phyloP scores from a whole-genome alignment of 2,329 filamentous ascomycete genomes.

The Colletotrichum tofieldiae region DNA sequence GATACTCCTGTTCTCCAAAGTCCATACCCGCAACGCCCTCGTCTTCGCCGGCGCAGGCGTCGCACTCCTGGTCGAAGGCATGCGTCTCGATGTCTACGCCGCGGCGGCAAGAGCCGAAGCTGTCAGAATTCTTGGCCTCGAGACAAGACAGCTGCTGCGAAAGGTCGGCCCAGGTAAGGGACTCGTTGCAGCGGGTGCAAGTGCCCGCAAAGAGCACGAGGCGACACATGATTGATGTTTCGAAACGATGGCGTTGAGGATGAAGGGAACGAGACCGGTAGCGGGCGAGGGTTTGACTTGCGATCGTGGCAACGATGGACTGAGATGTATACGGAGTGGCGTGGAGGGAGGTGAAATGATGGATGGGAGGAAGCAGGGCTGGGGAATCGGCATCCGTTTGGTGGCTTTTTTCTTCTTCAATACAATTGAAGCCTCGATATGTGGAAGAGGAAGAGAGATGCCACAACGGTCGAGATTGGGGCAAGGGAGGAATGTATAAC shows the following conservation, averaged over 20 bases:
- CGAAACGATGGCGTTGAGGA: neutral
- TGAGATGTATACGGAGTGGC: neutral
- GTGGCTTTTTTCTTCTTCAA: neutral
- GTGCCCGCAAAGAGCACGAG: conserved; percentile 61
- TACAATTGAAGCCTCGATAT: neutral
- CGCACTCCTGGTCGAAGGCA: conserved; percentile 64
- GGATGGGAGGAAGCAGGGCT: neutral
- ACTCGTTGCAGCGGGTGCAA: conserved; percentile 60
- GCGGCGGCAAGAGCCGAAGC: conserved; percentile 60
- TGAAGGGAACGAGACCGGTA: neutral
- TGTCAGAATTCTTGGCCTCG: conserved; percentile 64
- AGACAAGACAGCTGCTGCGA: conserved; percentile 64
- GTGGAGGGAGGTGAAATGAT: neutral
- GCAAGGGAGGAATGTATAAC: neutral
- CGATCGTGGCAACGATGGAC: neutral
- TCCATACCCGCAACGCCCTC: conserved; percentile 60
- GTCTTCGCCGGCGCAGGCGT: conserved; percentile 59
- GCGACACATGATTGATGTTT: conserved; percentile 61
- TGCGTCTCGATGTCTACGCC: conserved; percentile 62
- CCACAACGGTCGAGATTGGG: neutral
- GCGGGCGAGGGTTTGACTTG: neutral
- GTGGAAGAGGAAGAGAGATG: neutral
- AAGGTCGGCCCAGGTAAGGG: conserved; percentile 61
- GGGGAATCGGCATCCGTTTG: neutral
- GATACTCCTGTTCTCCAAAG: conserved; percentile 46